phyloP scores from a whole-genome alignment of 2,329 filamentous ascomycete genomes.

The Microsporum audouinii region DNA sequence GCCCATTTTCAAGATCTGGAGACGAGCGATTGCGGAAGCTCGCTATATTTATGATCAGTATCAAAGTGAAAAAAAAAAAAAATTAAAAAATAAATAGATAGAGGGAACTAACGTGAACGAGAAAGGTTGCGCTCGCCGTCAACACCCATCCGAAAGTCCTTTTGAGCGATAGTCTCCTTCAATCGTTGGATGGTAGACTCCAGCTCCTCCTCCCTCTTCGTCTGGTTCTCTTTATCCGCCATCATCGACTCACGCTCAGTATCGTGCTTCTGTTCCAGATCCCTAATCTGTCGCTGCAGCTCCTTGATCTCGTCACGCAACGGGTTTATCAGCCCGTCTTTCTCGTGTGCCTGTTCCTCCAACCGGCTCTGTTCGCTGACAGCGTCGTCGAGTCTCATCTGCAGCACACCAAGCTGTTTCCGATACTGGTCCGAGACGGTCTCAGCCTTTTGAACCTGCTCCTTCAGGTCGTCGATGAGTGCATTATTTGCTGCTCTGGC shows the following conservation, averaged over 20 bases:
- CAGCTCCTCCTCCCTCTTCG: constrained; percentile 77
- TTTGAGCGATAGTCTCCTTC: constrained; percentile 77
- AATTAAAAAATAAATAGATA: background rate
- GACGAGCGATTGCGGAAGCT: constrained; percentile 43
- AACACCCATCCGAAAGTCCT: constrained; percentile 45
- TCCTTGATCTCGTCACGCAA: constrained; percentile 80
- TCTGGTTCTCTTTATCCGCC: constrained; percentile 84
- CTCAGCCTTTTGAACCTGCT: constrained; percentile 71
- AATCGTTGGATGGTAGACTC: constrained; percentile 79
- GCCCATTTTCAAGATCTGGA: constrained; percentile 58
- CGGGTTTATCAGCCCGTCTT: constrained; percentile 68
- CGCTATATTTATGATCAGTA: constrained; percentile 19
- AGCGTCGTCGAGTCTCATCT: constrained; percentile 75
- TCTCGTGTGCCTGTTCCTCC: constrained; percentile 79
- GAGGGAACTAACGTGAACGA: constrained; percentile 37
- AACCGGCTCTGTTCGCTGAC: constrained; percentile 70
- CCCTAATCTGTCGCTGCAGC: constrained; percentile 67
- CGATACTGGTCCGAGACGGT: constrained; percentile 63
- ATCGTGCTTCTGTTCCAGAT: constrained; percentile 88
- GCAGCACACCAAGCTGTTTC: constrained; percentile 74
- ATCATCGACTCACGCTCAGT: constrained; percentile 75
- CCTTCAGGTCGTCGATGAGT: constrained; percentile 71
- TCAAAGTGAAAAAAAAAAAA: background rate
- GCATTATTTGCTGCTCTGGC: constrained; percentile 68
- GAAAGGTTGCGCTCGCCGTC: constrained; percentile 42